Conservation (phyloP, 2,329 filamentous ascomycete genomes). For the Trichoderma sp. region DNA sequence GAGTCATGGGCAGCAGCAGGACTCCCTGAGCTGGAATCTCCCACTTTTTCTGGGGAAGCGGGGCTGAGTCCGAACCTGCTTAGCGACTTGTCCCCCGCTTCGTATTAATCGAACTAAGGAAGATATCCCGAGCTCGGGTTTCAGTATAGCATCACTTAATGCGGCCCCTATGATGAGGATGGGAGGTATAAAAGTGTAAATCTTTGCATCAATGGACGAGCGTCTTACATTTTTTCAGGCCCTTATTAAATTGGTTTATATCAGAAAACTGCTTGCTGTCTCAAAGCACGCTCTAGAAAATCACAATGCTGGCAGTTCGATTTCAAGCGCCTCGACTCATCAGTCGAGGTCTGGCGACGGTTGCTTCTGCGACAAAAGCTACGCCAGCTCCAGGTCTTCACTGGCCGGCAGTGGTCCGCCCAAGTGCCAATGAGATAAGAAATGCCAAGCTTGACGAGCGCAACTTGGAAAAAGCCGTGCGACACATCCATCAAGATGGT, state of each 20-base stretch:
- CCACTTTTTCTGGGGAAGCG: slow-evolving; percentile 8
- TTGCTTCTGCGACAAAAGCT: background rate
- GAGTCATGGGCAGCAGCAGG: slow-evolving; percentile 26
- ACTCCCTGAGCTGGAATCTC: background rate
- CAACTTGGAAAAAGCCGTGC: slow-evolving; percentile 55
- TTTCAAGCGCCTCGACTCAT: slow-evolving; percentile 8
- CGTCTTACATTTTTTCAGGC: background rate
- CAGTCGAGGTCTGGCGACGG: slow-evolving; percentile 4
- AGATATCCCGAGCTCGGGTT: slow-evolving; percentile 33
- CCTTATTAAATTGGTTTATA: background rate
- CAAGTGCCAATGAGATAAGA: slow-evolving; percentile 41
- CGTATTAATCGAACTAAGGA: slow-evolving; percentile 1
- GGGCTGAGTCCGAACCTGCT: slow-evolving; percentile 15
- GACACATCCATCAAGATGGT: slow-evolving; percentile 51
- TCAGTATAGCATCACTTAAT: slow-evolving; percentile 19
- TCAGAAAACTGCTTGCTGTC: background rate
- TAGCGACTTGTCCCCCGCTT: slow-evolving; percentile 3
- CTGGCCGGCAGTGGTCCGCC: slow-evolving; percentile 28
- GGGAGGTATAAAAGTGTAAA: background rate
- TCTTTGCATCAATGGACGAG: background rate
- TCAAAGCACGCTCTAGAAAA: background rate
- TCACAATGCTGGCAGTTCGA: slow-evolving; percentile 6
- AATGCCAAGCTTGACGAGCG: slow-evolving; percentile 39
- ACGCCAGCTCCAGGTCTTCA: background rate
- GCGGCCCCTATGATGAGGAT: background rate